These are phyloP conservation scores for Neopestalotiopsis sp. DNA, from an alignment of 2,329 filamentous ascomycete genomes.

Conservation along the genomic window DNA sequence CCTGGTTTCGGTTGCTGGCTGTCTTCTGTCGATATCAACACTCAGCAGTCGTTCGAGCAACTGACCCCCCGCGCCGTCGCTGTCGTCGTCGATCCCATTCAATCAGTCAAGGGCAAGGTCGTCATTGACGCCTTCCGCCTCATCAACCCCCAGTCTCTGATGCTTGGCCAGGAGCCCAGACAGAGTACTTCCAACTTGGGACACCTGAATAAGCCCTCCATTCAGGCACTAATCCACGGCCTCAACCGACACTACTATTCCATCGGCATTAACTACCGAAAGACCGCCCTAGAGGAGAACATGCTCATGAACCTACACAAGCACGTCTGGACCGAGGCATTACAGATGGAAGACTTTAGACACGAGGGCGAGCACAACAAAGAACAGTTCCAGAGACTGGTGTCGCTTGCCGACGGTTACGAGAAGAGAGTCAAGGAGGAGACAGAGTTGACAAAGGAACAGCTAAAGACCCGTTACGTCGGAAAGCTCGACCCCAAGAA, in stretches of 20 bases:
- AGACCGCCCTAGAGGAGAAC: constrained; percentile 97
- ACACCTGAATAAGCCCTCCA: constrained; percentile 99
- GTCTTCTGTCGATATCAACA: constrained; percentile 99
- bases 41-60: constrained; percentile 99
- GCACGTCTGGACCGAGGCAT: constrained; percentile 97
- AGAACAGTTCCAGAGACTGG: constrained; percentile 85
- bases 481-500: constrained; percentile 99
- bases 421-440: constrained; percentile 99
- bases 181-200: constrained; percentile 98
- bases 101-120: constrained; percentile 99
- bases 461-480: constrained; percentile 98
- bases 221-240: constrained; percentile 97
- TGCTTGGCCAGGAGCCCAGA: constrained; percentile 96
- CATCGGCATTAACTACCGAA: constrained; percentile 97
- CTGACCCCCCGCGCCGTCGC: constrained; percentile 95
- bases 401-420: constrained; percentile 90
- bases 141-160: constrained; percentile 96
- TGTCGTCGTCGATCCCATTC: constrained; percentile 97
- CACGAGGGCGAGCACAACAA: constrained; percentile 84
- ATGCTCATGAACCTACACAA: constrained; percentile 99
- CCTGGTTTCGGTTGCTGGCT: constrained; percentile 99
- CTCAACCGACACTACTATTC: constrained; percentile 99
- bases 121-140: constrained; percentile 99
- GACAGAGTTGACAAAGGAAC: constrained; percentile 94
- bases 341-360: constrained; percentile 96